phyloP scores from a whole-genome alignment of 129 eudicot genomes.

The Flaveria robusta region DNA sequence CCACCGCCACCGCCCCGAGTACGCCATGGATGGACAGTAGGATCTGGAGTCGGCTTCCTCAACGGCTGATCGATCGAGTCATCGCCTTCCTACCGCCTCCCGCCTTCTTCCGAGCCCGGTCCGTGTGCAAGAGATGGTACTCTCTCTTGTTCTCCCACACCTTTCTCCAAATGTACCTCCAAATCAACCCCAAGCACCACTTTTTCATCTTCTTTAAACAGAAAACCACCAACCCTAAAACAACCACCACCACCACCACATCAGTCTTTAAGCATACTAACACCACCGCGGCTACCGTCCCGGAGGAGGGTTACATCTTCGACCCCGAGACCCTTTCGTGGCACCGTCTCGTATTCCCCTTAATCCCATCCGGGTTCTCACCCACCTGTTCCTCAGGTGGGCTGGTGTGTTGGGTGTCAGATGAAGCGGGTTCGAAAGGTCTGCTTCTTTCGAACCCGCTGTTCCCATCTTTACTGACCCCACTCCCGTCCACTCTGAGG shows the following conservation, averaged over 20 bases:
- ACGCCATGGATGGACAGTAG: constrained; percentile 79
- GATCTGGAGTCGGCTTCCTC: constrained; percentile 90
- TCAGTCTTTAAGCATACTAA: constrained; percentile 4
- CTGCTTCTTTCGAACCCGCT: constrained; percentile 72
- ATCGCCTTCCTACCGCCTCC: constrained; percentile 85
- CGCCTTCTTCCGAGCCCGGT: constrained; percentile 74
- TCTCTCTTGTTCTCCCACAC: constrained; percentile 65
- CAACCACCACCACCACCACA: constrained; percentile 33
- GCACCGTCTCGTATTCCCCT: constrained; percentile 60
- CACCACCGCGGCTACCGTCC: constrained; percentile 7
- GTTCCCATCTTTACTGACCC: constrained; percentile 45
- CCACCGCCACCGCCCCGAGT: constrained; percentile 18
- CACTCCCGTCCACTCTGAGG: constrained; percentile 68
- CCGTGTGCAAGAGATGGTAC: constrained; percentile 89
- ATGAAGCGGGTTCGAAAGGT: constrained; percentile 71
- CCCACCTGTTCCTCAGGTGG: constrained; percentile 83
- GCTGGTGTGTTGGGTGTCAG: constrained; percentile 78
- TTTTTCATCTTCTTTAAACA: constrained; percentile 84
- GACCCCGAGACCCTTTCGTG: constrained; percentile 69
- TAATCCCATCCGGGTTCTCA: constrained; percentile 71
- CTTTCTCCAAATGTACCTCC: constrained; percentile 74
- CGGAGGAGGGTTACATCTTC: constrained; percentile 57
- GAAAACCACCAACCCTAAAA: constrained; percentile 41
- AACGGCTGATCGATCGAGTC: constrained; percentile 64
- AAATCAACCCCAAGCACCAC: constrained; percentile 55